Base-by-base conservation (phyloP, 768 basidiomycete species). In the Sistotremastrum niveocremeum region DNA sequence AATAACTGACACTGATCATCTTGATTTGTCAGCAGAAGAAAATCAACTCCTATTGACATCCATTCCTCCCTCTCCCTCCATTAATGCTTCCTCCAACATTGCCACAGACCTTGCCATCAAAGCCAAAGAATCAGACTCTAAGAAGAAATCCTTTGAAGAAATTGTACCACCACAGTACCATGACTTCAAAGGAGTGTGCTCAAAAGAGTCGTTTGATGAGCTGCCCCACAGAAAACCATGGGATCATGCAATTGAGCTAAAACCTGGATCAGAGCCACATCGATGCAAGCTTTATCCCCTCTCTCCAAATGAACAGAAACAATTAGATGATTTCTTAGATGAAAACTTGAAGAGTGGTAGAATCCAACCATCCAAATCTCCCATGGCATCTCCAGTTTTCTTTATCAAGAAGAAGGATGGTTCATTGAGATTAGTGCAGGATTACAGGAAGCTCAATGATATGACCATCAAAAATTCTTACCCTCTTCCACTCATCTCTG, bases 401-500 rank as follows among this genome's bases (percentile, higher is more conserved):
- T 59, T n/a, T 39, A 45, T 4, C 42, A 56, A 43, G 7, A 61
- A 60, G 45, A 62, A 60, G 44, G 54, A 57, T 44, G 59, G 60
- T 6, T 46, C 46, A 1, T 58, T 57, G 3, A 48, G 56, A 29
- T 53, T 47, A 3, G 42, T 42, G 29, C 47, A 54, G 28, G 59
- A 33, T n/a, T n/a, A n/a, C n/a, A n/a, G n/a, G 5, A 35, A 46
- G 34, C 48, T 60, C 52, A 68, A 70, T 43, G 32, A 42, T 1
- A 59, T 63, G n/a, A 64, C 62, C 1, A 57, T 59, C 9, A 68
- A 56, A 54, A 61, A 60, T 49, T 51, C 43, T 20, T 68, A 51
- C 46, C 64, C 47, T 39, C 47, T 68, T 7, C 67, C 63, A 11
- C 57, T 55, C 51, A 66, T 59, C 45, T 46, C 37, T 4, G 60